Percentiles rank a stretch among this genome's conserved stretches.
These are phyloP conservation scores for Fusarium sp. DNA, from an alignment of 2,329 filamentous ascomycete species.

Conservation along the genomic window DNA sequence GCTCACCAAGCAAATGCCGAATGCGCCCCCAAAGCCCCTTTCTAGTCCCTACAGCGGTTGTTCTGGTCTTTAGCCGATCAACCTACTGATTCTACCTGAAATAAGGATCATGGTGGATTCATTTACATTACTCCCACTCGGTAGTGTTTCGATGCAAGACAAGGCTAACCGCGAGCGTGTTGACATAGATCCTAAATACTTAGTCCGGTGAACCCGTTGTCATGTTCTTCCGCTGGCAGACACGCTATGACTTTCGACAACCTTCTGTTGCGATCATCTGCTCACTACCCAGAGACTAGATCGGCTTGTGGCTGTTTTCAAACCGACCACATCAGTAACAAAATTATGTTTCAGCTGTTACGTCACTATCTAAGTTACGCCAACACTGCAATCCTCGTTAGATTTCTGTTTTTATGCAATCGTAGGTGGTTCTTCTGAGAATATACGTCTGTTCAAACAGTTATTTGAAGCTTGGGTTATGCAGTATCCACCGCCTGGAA, in stretches of 20 bases:
- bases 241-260: conserved; percentile 4
- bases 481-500: neutral
- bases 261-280: neutral
- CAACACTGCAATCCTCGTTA: neutral
- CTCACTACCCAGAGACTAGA: neutral
- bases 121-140: neutral
- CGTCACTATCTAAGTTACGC: neutral
- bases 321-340: neutral
- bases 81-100: neutral
- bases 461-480: neutral
- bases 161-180: conserved; percentile 22
- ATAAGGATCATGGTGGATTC: neutral
- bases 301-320: neutral
- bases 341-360: neutral
- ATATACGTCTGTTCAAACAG: neutral
- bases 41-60: neutral
- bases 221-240: neutral
- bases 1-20: conserved; percentile 18
- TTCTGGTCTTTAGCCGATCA: neutral
- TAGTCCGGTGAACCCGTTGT: neutral
- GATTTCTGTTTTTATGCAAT: neutral
- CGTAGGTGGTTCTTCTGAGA: neutral
- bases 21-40: neutral
- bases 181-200: neutral
- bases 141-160: conserved; percentile 30